Conservation (phyloP, 2,329 filamentous ascomycete species). For the Aspergillus spinulosporus region DNA sequence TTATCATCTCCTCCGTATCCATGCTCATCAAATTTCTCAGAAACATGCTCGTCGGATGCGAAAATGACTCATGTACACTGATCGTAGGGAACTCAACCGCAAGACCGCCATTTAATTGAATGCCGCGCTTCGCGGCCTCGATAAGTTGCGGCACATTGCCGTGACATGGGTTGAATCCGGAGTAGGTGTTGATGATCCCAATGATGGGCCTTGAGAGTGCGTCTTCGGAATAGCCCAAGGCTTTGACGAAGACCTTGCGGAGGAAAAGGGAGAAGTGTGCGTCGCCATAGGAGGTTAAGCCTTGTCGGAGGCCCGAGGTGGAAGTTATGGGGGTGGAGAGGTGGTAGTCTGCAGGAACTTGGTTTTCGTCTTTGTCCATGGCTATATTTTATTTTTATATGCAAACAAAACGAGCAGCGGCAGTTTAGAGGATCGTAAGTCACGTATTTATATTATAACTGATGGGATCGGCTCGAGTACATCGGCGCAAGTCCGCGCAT, state of each 20-base stretch:
- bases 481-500: conserved; percentile 18
- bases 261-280: conserved; percentile 74
- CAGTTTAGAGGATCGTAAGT: neutral
- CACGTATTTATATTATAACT: conserved; percentile 20
- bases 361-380: conserved; percentile 9
- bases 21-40: conserved; percentile 74
- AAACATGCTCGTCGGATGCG: conserved; percentile 72
- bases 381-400: conserved; percentile 1
- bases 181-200: conserved; percentile 74
- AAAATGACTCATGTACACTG: conserved; percentile 68
- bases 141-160: conserved; percentile 70
- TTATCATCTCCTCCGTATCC: conserved; percentile 78
- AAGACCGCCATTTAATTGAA: conserved; percentile 66
- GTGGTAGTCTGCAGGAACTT: conserved; percentile 49
- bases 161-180: conserved; percentile 73
- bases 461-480: conserved; percentile 47
- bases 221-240: conserved; percentile 71
- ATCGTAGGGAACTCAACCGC: conserved; percentile 75
- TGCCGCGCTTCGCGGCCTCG: conserved; percentile 67
- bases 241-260: conserved; percentile 75
- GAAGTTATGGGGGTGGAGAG: conserved; percentile 55
- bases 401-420: neutral
- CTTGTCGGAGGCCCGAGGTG: conserved; percentile 60
- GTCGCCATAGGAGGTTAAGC: conserved; percentile 69
- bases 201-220: conserved; percentile 69